Evolutionary conservation across 208 protist genomes (phyloP), one percentile per base, ranked within the genome.

Genomic region (Balamuthia mandrillaris): DNA sequence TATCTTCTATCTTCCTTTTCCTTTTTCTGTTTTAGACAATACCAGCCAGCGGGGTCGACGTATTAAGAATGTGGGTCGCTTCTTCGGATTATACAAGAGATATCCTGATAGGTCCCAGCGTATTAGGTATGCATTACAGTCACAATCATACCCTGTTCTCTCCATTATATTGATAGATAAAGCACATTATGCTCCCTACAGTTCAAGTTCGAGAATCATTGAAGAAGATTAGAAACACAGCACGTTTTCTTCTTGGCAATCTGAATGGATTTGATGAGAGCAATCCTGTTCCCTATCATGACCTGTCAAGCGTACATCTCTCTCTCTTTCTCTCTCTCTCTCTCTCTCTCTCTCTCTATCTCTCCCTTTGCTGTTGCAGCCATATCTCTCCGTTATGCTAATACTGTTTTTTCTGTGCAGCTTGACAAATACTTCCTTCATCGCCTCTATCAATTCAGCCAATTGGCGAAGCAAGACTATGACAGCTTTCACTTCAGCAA

Each of bases 51-150:
- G 91, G 92, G 14, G 90, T 89, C 14, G 94, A 96, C 86, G 77
- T 93, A 3, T 83, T 96, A 33, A 83, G 94, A 10, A 61, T 95
- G 35, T 96, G 94, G 95, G 92, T 92, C 14, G 52, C 90, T 0
- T 91, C 86, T 0, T 56, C 61, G 0, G 92, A 96, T 47, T 95
- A 92, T 61, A 85, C 88, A 3, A 31, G 56, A 27, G 95, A 96
- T 63, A 82, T 95, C 33, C 70, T 65, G 21, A 88, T 96, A 52
- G 91, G 94, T 18, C 44, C 56, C 16, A 51, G 35, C n/a, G 74
- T 65, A 12, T 31, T 81, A n/a, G 29, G 74, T 61, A 60, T 29
- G 3, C 12, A 5, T 33, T 14, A 44, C n/a, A 88, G 27, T 9
- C 33, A 6, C 16, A 1, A 70, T 1, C 29, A 68, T 31, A n/a